A percentile compares a stretch with the other conserved stretches of the same genome.
Evolutionary conservation across 441 rosid species (phyloP).

Genomic region (Adansonia gregorii): DNA sequence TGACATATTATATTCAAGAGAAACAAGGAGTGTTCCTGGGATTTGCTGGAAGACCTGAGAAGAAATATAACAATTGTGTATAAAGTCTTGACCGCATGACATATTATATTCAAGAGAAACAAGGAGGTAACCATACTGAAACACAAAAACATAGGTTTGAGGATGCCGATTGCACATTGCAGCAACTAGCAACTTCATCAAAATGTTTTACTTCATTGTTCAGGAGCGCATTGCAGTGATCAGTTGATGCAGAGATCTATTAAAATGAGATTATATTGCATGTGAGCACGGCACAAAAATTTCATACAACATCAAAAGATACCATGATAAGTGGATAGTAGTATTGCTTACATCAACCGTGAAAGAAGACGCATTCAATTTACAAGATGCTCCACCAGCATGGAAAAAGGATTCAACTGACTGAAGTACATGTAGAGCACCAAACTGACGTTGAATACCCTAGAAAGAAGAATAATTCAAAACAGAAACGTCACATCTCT

Average conservation of each 20-base stretch:
- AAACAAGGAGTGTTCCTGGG: constrained; percentile 34
- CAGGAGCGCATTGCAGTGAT: constrained; percentile 56
- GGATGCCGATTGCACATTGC: constrained; percentile 36
- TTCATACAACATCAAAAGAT: constrained; percentile 5
- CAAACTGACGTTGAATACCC: constrained; percentile 76
- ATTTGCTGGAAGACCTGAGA: constrained; percentile 80
- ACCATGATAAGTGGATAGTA: constrained; percentile 12
- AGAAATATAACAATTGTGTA: constrained; percentile 22
- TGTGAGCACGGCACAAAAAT: constrained; percentile 32
- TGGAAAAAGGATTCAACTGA: constrained; percentile 69
- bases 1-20: background rate
- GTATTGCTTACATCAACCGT: constrained; percentile 64
- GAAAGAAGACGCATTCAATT: constrained; percentile 62
- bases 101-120: background rate
- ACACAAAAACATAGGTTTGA: constrained; percentile 51
- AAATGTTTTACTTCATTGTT: constrained; percentile 39
- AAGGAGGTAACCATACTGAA: constrained; percentile 45
- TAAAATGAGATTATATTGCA: constrained; percentile 33
- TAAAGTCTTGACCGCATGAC: background rate
- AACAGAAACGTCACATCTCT: background rate
- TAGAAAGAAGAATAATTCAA: constrained; percentile 32
- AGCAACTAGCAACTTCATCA: constrained; percentile 33
- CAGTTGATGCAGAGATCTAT: constrained; percentile 67
- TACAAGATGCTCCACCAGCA: constrained; percentile 60
- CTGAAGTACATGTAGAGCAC: constrained; percentile 71